These are phyloP conservation scores for Cystoderma amianthinum DNA, from an alignment of 768 basidiomycete genomes.

Conservation along the genomic window DNA sequence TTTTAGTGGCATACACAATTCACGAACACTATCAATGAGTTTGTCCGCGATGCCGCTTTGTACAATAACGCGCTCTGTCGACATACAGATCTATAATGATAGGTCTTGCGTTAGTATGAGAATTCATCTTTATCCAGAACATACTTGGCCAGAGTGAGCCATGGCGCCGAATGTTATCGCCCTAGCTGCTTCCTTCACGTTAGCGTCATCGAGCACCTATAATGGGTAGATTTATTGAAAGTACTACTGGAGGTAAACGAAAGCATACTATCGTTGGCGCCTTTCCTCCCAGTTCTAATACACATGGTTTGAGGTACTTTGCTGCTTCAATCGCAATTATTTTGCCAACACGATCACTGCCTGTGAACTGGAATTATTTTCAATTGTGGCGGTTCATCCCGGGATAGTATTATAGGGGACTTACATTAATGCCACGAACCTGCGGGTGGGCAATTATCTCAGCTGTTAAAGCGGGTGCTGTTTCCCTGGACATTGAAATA, in stretches of 20 bases:
- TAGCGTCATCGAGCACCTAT: slow-evolving; percentile 47
- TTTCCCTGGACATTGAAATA: slow-evolving; percentile 36
- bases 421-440: slow-evolving; percentile 46
- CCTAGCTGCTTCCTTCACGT: slow-evolving; percentile 45
- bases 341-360: slow-evolving; percentile 45
- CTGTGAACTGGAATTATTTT: slow-evolving; percentile 37
- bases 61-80: slow-evolving; percentile 50
- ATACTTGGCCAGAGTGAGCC: slow-evolving; percentile 35
- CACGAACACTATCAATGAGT: slow-evolving; percentile 26
- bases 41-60: slow-evolving; percentile 29
- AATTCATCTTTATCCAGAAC: not conserved
- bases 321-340: slow-evolving; percentile 49
- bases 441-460: slow-evolving; percentile 50
- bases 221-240: not conserved
- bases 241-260: slow-evolving; percentile 1
- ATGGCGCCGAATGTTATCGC: slow-evolving; percentile 37
- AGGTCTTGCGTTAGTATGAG: not conserved
- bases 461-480: slow-evolving; percentile 33
- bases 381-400: not conserved
- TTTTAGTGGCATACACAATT: slow-evolving; percentile 22
- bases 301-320: slow-evolving; percentile 46
- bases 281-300: slow-evolving; percentile 52
- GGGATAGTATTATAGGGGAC: slow-evolving; percentile 8
- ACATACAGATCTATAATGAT: slow-evolving; percentile 41
- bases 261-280: slow-evolving; percentile 39